Evolutionary conservation across 192 early-diverging fungal species (phyloP), one percentile per base, ranked within the genome.

Genomic region (Coemansia sp.): DNA sequence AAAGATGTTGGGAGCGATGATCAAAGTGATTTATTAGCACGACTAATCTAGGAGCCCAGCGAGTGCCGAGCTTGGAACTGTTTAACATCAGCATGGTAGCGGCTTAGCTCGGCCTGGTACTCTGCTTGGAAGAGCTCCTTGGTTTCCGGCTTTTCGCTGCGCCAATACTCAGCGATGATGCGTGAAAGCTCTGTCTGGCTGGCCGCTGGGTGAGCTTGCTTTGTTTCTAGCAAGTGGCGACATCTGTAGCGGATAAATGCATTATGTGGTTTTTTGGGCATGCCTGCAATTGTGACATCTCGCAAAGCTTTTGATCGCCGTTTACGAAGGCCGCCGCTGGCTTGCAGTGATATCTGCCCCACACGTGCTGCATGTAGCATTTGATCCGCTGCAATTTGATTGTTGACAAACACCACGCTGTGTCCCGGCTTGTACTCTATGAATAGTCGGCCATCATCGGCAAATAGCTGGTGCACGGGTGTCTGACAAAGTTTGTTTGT

Each of bases 201-300:
- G 8, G 69, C 58, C 7, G 43, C 43, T 0, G 74, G 74, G 26
- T 60, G 64, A 6, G 40, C 11, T 16, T 36, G 36, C 28, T 63
- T 67, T 14, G 59, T 63, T 13, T 63, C 28, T 35, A 48, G 43
- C 37, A 63, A 37, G n/a, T 66, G 20, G 59, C 26, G 56, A 33
- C 63, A 62, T 11, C 74, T 60, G 69, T 77, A 77, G 14, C 62
- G 59, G 10, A 77, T 71, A 62, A 69, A 77, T 0, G 66, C 69
- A 46, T 71, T 77, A 34, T 53, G 33, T 9, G 73, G 73, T 26
- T 62, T 69, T 36, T 62, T 62, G 51, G 9, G 59, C 51, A 11
- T 66, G 10, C 11, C 43, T n/a, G 45, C 6, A 65, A 10, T n/a
- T 33, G 5, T 28, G 26, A 23, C 2, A 59, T 9, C 11, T 31